Percentiles rank a stretch among this genome's conserved stretches.
Evolutionary conservation across 78 protist genomes (phyloP).

Genomic region (Emiliania huxleyi): DNA sequence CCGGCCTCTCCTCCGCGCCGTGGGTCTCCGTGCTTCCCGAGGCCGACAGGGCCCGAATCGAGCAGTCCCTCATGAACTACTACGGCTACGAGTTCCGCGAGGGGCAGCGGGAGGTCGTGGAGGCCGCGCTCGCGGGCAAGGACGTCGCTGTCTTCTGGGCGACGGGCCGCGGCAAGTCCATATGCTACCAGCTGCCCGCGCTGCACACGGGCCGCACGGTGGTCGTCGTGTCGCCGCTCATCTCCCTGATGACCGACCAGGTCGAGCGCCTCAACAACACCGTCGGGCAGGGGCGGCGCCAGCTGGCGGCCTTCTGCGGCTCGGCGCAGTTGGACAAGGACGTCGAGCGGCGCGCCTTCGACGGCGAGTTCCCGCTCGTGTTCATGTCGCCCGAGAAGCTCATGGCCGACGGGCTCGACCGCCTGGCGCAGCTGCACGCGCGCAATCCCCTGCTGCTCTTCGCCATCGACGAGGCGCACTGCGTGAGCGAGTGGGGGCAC

Average conservation of each 20-base stretch:
- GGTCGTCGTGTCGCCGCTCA: conserved; percentile 91
- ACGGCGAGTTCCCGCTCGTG: neutral
- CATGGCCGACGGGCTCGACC: neutral
- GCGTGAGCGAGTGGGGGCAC: conserved; percentile 53
- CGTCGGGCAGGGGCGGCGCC: too few species aligned
- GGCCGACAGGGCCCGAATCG: too few species aligned
- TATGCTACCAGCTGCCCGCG: conserved; percentile 89
- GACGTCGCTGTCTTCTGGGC: conserved; percentile 96
- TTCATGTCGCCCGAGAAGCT: conserved; percentile 47
- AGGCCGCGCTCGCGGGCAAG: too few species aligned
- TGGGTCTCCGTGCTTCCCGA: too few species aligned
- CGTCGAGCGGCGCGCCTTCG: neutral
- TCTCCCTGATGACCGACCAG: conserved; percentile 96
- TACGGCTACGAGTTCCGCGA: too few species aligned
- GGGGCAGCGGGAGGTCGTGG: too few species aligned
- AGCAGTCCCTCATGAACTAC: too few species aligned
- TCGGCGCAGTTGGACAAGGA: neutral
- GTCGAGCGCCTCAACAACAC: conserved; percentile 41
- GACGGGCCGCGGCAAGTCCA: conserved; percentile 98
- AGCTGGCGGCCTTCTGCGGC: neutral
- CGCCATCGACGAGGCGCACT: conserved; percentile 52
- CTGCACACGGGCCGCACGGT: neutral
- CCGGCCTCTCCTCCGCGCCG: too few species aligned
- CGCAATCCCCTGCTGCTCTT: neutral
- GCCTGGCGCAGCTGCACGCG: neutral